Percentiles rank a stretch among this genome's conserved stretches.
phyloP scores from a whole-genome alignment of 495 filamentous ascomycete genomes.

The Daldinia childiae region DNA sequence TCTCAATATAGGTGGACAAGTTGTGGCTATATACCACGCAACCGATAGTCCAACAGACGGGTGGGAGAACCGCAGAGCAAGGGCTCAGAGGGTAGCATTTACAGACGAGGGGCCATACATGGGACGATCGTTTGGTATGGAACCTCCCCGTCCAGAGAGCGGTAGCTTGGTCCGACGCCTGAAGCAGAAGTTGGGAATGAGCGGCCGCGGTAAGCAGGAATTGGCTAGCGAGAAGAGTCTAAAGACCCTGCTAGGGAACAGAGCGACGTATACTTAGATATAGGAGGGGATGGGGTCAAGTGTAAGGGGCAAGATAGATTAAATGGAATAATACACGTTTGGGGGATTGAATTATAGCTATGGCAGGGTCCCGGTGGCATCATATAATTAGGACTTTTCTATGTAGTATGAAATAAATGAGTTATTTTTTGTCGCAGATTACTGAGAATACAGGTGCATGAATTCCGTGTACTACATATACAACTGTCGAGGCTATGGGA shows the following conservation, averaged over 20 bases:
- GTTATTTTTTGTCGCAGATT: not conserved
- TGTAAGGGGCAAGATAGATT: not conserved
- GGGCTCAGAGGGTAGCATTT: conserved; percentile 43
- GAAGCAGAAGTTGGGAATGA: conserved; percentile 18
- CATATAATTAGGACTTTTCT: not conserved
- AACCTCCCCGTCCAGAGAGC: not conserved
- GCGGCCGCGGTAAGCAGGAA: conserved; percentile 12
- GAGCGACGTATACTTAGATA: conserved; percentile 1
- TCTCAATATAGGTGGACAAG: conserved; percentile 29
- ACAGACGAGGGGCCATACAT: conserved; percentile 45
- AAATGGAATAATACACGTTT: not conserved
- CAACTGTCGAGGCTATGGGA: not conserved
- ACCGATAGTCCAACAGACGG: conserved; percentile 45
- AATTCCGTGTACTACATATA: not conserved
- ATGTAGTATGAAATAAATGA: not conserved
- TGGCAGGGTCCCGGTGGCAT: not conserved
- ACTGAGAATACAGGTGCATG: not conserved
- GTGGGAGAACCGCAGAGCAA: conserved; percentile 43
- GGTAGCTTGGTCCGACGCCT: conserved; percentile 25
- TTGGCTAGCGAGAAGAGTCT: conserved; percentile 29
- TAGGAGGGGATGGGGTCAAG: not conserved
- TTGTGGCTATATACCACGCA: conserved; percentile 47
- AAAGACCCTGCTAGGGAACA: conserved; percentile 32
- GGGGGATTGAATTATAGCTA: not conserved
- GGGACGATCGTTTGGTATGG: conserved; percentile 39